A percentile compares a stretch with the other conserved stretches of the same genome.
These are phyloP conservation scores for Backusella australiensis DNA, from an alignment of 192 early-diverging fungal species.

Conservation along the genomic window DNA sequence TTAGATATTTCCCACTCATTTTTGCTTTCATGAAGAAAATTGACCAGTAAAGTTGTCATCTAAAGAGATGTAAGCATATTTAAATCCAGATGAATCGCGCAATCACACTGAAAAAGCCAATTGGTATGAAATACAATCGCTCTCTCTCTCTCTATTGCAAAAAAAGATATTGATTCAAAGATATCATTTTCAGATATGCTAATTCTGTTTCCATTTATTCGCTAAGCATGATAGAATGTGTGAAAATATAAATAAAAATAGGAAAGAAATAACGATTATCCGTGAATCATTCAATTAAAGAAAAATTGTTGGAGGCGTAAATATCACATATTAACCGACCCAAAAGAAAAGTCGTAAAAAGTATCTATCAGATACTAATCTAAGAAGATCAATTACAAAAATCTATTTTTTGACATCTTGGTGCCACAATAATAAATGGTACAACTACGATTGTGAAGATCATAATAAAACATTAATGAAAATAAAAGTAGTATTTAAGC, in stretches of 20 bases:
- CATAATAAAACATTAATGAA: not conserved
- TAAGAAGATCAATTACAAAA: not conserved
- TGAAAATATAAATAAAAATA: not conserved
- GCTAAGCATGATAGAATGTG: not conserved
- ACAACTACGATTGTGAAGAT: not conserved
- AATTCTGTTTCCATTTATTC: not conserved
- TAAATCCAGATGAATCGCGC: not conserved
- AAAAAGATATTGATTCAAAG: not conserved
- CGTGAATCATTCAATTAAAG: not conserved
- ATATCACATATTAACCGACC: not conserved
- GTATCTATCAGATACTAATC: not conserved
- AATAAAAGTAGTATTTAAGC: not conserved
- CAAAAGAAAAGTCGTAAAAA: not conserved
- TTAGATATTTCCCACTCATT: too few species aligned
- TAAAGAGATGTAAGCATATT: not conserved
- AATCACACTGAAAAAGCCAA: not conserved
- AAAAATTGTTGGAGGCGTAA: not conserved
- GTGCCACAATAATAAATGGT: too few species aligned
- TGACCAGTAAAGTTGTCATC: not conserved
- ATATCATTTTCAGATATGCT: not conserved
- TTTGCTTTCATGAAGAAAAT: not conserved
- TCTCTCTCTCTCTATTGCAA: not conserved
- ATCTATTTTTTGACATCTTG: not conserved
- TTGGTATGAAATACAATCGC: not conserved
- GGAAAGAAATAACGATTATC: not conserved